Evolutionary conservation across 208 protist genomes (phyloP).

Genomic region (Crithidia bombi): DNA sequence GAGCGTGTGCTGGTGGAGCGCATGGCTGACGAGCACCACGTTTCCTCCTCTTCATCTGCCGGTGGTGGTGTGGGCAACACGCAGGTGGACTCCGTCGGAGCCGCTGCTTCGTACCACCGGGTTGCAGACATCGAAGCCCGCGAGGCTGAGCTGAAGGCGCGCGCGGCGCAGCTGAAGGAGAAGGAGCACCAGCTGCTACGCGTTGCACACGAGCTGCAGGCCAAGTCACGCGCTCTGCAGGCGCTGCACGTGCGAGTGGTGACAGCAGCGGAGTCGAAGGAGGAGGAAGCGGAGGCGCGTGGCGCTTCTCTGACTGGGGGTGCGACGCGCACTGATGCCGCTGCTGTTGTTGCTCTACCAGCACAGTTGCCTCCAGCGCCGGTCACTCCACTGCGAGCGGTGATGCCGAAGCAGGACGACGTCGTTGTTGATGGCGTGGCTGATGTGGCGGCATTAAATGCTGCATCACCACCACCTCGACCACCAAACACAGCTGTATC

Average conservation of each 20-base stretch:
- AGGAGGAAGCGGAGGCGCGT: background rate
- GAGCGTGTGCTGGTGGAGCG: conserved; percentile 18
- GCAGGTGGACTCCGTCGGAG: background rate
- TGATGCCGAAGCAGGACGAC: background rate
- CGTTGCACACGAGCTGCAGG: conserved; percentile 40
- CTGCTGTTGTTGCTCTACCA: background rate
- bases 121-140: conserved; percentile 11
- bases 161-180: conserved; percentile 29
- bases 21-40: background rate
- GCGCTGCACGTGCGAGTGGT: conserved; percentile 2
- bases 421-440: too few relatives aligned
- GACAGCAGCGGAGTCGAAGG: background rate
- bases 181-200: conserved; percentile 51
- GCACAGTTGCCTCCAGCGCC: conserved; percentile 4
- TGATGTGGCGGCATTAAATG: background rate
- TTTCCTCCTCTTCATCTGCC: background rate
- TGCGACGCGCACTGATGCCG: background rate
- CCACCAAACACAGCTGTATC: background rate
- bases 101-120: background rate
- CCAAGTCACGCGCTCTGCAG: conserved; percentile 39
- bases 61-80: background rate
- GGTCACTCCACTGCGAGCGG: background rate
- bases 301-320: background rate
- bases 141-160: conserved; percentile 33
- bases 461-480: background rate